Percentiles rank a stretch among this genome's conserved stretches.
These are phyloP conservation scores for Lepiota brunneoincarnata DNA, from an alignment of 768 basidiomycete genomes.

Conservation along the genomic window DNA sequence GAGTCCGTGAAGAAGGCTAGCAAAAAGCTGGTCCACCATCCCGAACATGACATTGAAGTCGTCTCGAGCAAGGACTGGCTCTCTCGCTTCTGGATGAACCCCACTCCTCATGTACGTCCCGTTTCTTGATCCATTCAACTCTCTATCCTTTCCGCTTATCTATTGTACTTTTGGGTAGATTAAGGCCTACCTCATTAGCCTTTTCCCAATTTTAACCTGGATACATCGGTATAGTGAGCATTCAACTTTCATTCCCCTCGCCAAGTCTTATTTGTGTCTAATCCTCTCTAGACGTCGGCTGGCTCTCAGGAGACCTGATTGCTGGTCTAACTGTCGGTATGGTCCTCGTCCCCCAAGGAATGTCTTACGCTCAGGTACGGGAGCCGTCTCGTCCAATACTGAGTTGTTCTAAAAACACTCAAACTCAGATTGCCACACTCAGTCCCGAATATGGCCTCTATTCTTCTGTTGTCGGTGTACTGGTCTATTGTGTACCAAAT, in stretches of 20 bases:
- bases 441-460: conserved; percentile 89
- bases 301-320: conserved; percentile 84
- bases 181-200: conserved; percentile 57
- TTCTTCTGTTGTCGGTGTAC: conserved; percentile 86
- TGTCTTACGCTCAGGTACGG: conserved; percentile 80
- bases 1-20: conserved; percentile 41
- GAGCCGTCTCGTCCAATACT: neutral
- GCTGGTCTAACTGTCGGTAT: conserved; percentile 94
- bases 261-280: neutral
- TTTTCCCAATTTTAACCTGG: conserved; percentile 89
- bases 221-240: conserved; percentile 80
- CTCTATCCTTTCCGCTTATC: conserved; percentile 1
- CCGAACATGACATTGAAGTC: conserved; percentile 57
- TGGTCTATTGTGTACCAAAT: conserved; percentile 73
- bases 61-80: conserved; percentile 61
- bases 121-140: neutral
- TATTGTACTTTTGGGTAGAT: conserved; percentile 35
- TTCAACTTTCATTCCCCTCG: neutral
- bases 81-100: conserved; percentile 35
- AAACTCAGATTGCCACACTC: conserved; percentile 72
- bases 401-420: neutral
- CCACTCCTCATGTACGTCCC: conserved; percentile 47
- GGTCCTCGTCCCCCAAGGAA: conserved; percentile 91
- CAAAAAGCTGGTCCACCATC: conserved; percentile 59
- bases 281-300: conserved; percentile 54